Evolutionary conservation across 2,329 filamentous ascomycete genomes (phyloP), one percentile per base, ranked within the genome.

Genomic region (Emericellopsis cladophorae): DNA sequence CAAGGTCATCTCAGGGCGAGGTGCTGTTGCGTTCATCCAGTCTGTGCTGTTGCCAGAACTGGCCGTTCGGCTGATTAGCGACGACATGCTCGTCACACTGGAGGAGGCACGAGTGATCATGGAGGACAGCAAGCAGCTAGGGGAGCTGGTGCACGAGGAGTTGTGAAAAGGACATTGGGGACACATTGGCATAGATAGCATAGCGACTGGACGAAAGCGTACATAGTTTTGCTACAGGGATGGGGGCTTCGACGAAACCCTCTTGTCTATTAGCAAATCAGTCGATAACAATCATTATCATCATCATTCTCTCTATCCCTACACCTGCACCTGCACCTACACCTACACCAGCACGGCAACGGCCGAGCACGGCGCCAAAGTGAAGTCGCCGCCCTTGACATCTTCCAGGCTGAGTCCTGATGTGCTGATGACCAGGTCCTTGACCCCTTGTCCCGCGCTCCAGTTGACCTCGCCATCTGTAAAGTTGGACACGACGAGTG

Each of bases 41-140:
- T 68, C 70, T 1, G 84, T 90, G 2, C 62, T 94, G 45, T 84
- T 93, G 21, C 84, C 85, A 0, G 88, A 94, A 55, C 54, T 77
- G 47, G 65, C 70, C 21, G 62, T 71, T 31, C 62, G 58, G 44
- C 58, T 79, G 40, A 73, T 77, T 45, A 69, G 66, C 59, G 70
- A 78, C 49, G 74, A 77, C 45, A 70, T 77, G 67, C 43, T 47
- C 3, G 61, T 72, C 18, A 54, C 49, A 3, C 9, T 11, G n/a
- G 54, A 57, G 7, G 57, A 64, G 43, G 72, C 72, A 15, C 61
- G 65, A 47, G 58, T 60, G 22, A 74, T 89, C 16, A 58, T 90
- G 52, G 63, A 70, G 46, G 74, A 83, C 46, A 87, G 84, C 55
- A 74, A 72, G 48, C 65, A 70, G 40, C 61, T 90, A 38, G 84